phyloP scores from a whole-genome alignment of 2,329 filamentous ascomycete species.

The Myotisia sp. region DNA sequence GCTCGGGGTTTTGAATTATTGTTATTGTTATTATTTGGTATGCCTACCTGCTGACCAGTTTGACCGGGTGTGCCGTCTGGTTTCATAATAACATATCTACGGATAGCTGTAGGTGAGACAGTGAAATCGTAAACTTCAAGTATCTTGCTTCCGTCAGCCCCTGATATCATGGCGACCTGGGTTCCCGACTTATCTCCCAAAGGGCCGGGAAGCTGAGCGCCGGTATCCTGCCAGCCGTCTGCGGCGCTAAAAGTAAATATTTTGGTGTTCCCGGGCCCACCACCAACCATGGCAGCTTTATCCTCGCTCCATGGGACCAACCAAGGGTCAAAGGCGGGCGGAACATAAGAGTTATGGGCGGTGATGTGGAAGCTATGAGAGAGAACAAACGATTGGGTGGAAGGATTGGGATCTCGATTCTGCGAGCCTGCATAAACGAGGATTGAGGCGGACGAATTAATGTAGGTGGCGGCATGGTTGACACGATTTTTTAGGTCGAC shows the following conservation, averaged over 20 bases:
- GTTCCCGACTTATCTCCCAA: conserved; percentile 46
- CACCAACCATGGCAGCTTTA: conserved; percentile 61
- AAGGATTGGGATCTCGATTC: conserved; percentile 43
- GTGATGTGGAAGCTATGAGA: conserved; percentile 47
- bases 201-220: conserved; percentile 47
- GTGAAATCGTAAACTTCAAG: conserved; percentile 66
- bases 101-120: conserved; percentile 59
- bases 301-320: conserved; percentile 60
- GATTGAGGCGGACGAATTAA: conserved; percentile 56
- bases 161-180: conserved; percentile 52
- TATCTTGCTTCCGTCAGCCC: conserved; percentile 62
- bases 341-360: conserved; percentile 43
- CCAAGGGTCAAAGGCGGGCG: conserved; percentile 53
- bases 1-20: neutral
- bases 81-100: conserved; percentile 52
- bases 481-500: conserved; percentile 52
- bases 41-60: conserved; percentile 37
- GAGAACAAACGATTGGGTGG: conserved; percentile 64
- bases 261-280: conserved; percentile 48
- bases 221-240: conserved; percentile 53
- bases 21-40: conserved; percentile 21
- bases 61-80: conserved; percentile 39
- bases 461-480: conserved; percentile 62
- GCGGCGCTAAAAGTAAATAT: conserved; percentile 58
- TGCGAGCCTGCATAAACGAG: conserved; percentile 67